Percentiles rank a stretch among this genome's conserved stretches.
These are phyloP conservation scores for Aegilops bicornis DNA, from an alignment of 176 grass and related monocot species.

Conservation along the genomic window DNA sequence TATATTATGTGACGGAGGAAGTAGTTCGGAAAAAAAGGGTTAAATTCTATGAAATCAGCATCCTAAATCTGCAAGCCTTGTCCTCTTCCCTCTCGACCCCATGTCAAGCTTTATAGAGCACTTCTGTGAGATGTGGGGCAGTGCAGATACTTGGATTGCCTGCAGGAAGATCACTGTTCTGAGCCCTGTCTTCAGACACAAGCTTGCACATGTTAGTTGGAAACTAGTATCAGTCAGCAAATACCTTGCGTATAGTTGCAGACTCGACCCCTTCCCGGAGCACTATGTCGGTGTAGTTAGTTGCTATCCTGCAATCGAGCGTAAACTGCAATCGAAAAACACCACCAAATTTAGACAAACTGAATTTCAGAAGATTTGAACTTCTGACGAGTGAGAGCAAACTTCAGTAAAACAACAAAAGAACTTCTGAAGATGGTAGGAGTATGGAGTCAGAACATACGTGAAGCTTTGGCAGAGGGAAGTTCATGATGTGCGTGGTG, in stretches of 20 bases:
- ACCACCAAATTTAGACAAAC: background rate
- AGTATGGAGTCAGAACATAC: slow-evolving; percentile 4
- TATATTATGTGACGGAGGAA: too few species aligned
- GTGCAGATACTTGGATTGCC: slow-evolving; percentile 55
- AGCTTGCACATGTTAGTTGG: background rate
- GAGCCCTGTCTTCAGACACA: slow-evolving; percentile 4
- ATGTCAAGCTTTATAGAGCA: slow-evolving; percentile 60
- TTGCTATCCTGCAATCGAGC: slow-evolving; percentile 74
- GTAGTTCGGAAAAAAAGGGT: background rate
- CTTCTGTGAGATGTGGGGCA: slow-evolving; percentile 64
- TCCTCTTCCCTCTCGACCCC: slow-evolving; percentile 23
- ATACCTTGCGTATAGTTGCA: slow-evolving; percentile 57
- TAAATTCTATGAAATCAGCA: slow-evolving; percentile 27
- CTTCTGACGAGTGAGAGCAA: background rate
- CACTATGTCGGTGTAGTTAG: slow-evolving; percentile 69
- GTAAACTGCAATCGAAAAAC: slow-evolving; percentile 46
- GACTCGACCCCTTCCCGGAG: slow-evolving; percentile 41
- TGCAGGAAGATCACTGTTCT: slow-evolving; percentile 27
- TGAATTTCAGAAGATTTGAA: background rate
- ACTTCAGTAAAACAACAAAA: background rate
- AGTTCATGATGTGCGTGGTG: slow-evolving; percentile 61
- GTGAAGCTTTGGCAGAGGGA: slow-evolving; percentile 59
- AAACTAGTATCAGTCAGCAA: background rate
- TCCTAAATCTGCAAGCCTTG: slow-evolving; percentile 25
- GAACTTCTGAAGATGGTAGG: background rate